Percentiles rank a stretch among this genome's conserved stretches.
Evolutionary conservation across 306 rosid genomes (phyloP).

Genomic region (Hylodesmum podocarpum): DNA sequence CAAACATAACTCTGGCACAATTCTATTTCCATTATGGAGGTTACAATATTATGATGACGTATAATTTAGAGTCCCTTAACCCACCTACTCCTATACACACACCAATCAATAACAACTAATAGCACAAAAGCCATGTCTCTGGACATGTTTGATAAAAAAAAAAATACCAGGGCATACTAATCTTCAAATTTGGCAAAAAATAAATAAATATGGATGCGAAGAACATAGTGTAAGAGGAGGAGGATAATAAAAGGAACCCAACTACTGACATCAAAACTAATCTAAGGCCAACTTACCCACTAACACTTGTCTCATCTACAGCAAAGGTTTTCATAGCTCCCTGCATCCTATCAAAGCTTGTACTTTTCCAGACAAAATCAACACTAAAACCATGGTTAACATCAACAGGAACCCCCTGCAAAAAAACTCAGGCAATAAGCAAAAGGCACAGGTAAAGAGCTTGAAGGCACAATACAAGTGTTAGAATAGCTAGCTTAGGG

Average conservation of each 20-base stretch:
- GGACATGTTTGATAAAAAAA: constrained; percentile 1
- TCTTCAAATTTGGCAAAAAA: neutral
- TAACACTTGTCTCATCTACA: constrained; percentile 98
- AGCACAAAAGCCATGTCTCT: neutral
- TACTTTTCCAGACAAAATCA: constrained; percentile 99
- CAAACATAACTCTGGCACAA: constrained; percentile 7
- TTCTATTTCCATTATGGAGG: neutral
- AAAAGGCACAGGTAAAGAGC: neutral
- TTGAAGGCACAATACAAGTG: neutral
- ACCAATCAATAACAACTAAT: neutral
- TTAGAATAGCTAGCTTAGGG: too few species aligned
- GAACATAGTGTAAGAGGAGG: neutral
- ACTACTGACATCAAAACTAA: constrained; percentile 7
- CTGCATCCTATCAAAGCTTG: constrained; percentile 99
- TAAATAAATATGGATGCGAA: neutral
- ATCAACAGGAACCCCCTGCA: constrained; percentile 98
- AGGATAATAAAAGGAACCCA: neutral
- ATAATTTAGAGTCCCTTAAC: neutral
- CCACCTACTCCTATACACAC: constrained; percentile 10
- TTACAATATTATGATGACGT: neutral
- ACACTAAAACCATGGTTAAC: constrained; percentile 96
- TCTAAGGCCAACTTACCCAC: constrained; percentile 67
- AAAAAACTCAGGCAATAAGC: constrained; percentile 26
- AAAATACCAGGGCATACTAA: neutral
- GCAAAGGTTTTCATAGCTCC: constrained; percentile 99